Conservation (phyloP, 148 eudicot genomes). For the Nepenthes mirabilis region DNA sequence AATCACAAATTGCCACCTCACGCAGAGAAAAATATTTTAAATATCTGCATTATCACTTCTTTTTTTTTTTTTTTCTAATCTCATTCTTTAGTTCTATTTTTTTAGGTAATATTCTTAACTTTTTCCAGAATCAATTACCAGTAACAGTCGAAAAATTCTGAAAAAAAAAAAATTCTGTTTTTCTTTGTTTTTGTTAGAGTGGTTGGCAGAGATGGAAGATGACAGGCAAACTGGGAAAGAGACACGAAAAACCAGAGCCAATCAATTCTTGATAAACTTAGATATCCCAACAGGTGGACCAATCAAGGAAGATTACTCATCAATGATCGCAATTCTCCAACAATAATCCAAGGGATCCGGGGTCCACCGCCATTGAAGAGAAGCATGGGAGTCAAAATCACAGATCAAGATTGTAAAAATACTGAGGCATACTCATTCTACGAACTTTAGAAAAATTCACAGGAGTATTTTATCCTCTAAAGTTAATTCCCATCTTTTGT, state of each 20-base stretch:
- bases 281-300: slow-evolving; percentile 32
- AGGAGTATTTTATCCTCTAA: background rate
- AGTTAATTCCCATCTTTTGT: slow-evolving; percentile 3
- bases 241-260: slow-evolving; percentile 8
- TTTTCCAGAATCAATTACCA: too few species aligned
- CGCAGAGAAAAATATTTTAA: too few species aligned
- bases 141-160: too few species aligned
- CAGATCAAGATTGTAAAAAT: background rate
- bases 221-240: background rate
- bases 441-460: background rate
- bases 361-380: slow-evolving; percentile 15
- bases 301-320: slow-evolving; percentile 8
- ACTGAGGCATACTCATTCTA: background rate
- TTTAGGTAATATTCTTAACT: too few species aligned
- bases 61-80: too few species aligned
- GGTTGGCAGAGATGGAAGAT: background rate
- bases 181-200: background rate
- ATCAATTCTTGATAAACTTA: slow-evolving; percentile 4
- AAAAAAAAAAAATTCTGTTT: too few species aligned
- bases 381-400: slow-evolving; percentile 1
- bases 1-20: too few species aligned
- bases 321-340: slow-evolving; percentile 13
- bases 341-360: slow-evolving; percentile 13
- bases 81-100: too few species aligned
- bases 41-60: too few species aligned